Percentiles rank a stretch among this genome's conserved stretches.
Evolutionary conservation across 2,329 filamentous ascomycete genomes (phyloP).

Genomic region (Lasiodiplodia gonubiensis): DNA sequence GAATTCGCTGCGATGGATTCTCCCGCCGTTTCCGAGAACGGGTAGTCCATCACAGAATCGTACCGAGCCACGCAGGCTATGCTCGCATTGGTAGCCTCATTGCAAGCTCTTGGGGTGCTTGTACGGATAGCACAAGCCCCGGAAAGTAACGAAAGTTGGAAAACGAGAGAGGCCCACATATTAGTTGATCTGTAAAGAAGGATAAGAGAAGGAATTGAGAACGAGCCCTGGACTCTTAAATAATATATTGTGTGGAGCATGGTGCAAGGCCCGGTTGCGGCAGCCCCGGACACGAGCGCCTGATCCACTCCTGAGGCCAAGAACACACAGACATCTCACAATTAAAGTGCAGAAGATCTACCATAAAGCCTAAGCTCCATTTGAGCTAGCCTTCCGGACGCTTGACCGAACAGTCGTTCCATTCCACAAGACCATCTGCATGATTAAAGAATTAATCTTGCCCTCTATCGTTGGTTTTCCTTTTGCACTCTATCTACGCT

Average conservation of each 20-base stretch:
- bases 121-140: background rate
- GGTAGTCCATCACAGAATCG: conserved; percentile 7
- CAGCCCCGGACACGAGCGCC: background rate
- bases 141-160: background rate
- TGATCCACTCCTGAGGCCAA: background rate
- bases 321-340: background rate
- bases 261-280: background rate
- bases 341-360: background rate
- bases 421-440: background rate
- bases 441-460: background rate
- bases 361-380: background rate
- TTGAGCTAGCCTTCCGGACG: background rate
- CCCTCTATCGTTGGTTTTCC: background rate
- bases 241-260: background rate
- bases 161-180: background rate
- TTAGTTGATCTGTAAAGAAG: background rate
- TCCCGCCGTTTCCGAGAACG: background rate
- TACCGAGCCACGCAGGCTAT: conserved; percentile 4
- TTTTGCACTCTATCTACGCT: background rate
- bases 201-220: background rate
- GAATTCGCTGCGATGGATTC: background rate
- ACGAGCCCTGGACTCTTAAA: background rate
- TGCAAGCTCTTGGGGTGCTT: background rate
- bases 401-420: background rate
- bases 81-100: background rate